Conservation (phyloP, 306 rosid genomes). For the Begonia fuchsioides region DNA sequence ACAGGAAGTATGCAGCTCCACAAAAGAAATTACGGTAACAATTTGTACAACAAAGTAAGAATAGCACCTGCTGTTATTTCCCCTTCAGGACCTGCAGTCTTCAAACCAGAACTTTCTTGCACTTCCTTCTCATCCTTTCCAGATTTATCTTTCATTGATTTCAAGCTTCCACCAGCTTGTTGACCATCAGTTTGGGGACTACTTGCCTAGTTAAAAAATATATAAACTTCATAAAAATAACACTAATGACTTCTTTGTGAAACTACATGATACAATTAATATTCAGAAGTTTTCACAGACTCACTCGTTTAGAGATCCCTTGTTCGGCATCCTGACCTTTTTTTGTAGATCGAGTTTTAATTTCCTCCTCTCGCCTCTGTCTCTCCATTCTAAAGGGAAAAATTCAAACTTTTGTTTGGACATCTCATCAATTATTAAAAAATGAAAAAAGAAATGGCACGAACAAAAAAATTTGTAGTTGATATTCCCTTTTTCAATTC, state of each 20-base stretch:
- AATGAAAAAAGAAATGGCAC: no score
- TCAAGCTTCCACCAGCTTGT: slow-evolving; percentile 79
- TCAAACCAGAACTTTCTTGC: slow-evolving; percentile 71
- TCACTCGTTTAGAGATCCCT: slow-evolving; percentile 58
- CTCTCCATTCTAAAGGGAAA: slow-evolving; percentile 74
- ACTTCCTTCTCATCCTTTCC: slow-evolving; percentile 73
- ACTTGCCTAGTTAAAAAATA: slow-evolving; percentile 36
- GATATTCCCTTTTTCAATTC: no score
- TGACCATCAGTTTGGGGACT: slow-evolving; percentile 66
- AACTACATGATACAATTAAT: no score
- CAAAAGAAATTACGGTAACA: background rate
- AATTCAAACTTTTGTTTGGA: no score
- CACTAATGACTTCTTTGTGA: no score
- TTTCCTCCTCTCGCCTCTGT: slow-evolving; percentile 91
- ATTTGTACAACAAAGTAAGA: slow-evolving; percentile 2
- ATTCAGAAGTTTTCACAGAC: background rate
- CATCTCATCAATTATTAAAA: no score
- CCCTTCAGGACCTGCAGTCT: slow-evolving; percentile 93
- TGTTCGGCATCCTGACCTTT: slow-evolving; percentile 83
- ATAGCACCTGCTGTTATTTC: slow-evolving; percentile 89
- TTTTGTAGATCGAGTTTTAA: slow-evolving; percentile 56
- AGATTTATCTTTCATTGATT: slow-evolving; percentile 75
- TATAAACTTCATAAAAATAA: no score
- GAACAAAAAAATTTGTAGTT: no score
- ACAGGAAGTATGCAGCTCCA: background rate